Percentiles rank a stretch among this genome's conserved stretches.
These are phyloP conservation scores for Pseudonitzschia pungens DNA, from an alignment of 108 stramenopile species.

Conservation along the genomic window DNA sequence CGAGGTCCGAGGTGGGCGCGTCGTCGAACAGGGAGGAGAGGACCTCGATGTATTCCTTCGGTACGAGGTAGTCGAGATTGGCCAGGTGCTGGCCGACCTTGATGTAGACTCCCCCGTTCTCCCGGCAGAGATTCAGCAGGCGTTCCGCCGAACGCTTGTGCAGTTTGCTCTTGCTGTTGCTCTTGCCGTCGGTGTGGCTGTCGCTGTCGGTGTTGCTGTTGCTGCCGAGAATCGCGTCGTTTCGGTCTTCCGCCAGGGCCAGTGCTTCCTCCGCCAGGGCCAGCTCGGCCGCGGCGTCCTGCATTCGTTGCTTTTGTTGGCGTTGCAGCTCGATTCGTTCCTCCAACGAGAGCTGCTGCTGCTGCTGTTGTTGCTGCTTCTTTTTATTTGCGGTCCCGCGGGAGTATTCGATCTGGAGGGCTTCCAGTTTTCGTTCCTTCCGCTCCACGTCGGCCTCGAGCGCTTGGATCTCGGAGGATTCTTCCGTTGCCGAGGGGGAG, in stretches of 20 bases:
- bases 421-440: constrained; percentile 47
- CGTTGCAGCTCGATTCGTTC: constrained; percentile 28
- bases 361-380: too few species aligned
- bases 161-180: constrained; percentile 27
- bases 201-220: too few species aligned
- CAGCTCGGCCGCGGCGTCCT: constrained; percentile 52
- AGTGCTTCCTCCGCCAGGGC: constrained; percentile 50
- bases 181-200: too few species aligned
- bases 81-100: constrained; percentile 93
- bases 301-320: constrained; percentile 56
- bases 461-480: constrained; percentile 28
- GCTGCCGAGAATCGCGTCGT: too few species aligned
- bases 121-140: constrained; percentile 75
- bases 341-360: constrained; percentile 1
- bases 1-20: constrained; percentile 56
- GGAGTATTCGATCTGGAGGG: constrained; percentile 64
- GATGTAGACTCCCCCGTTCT: constrained; percentile 86
- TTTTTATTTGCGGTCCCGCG: constrained; percentile 2
- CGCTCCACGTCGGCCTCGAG: constrained; percentile 45
- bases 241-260: constrained; percentile 12
- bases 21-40: constrained; percentile 81
- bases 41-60: constrained; percentile 77
- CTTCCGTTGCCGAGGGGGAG: constrained; percentile 20
- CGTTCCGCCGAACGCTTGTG: constrained; percentile 67
- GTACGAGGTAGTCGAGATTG: constrained; percentile 90